Conservation (phyloP, 805 yeast genomes). For the Groenewaldozyma tartarivorans region DNA sequence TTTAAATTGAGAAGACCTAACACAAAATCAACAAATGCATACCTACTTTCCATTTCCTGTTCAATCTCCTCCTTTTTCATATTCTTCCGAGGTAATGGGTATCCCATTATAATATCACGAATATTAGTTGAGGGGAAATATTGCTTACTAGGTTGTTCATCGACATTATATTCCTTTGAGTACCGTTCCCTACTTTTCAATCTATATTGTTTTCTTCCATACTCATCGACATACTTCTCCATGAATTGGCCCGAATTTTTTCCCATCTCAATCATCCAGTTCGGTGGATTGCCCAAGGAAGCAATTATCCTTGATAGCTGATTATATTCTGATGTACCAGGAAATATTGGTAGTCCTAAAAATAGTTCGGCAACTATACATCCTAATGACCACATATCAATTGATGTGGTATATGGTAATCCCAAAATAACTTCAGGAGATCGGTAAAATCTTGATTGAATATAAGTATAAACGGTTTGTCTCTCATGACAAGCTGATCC, state of each 20-base stretch:
- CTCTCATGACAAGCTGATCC: conserved; percentile 92
- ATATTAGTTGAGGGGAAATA: conserved; percentile 63
- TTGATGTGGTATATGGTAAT: conserved; percentile 81
- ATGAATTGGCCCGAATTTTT: conserved; percentile 67
- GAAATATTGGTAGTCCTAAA: conserved; percentile 85
- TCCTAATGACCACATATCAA: conserved; percentile 97
- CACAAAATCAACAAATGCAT: conserved; percentile 66
- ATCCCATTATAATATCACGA: conserved; percentile 66
- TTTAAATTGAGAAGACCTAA: conserved; percentile 69
- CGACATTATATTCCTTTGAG: conserved; percentile 31
- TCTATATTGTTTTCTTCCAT: conserved; percentile 28
- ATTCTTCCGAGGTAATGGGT: conserved; percentile 37
- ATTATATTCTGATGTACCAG: conserved; percentile 90
- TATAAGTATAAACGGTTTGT: conserved; percentile 81
- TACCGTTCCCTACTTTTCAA: conserved; percentile 46
- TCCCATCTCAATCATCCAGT: conserved; percentile 97
- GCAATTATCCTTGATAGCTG: conserved; percentile 75
- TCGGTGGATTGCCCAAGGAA: conserved; percentile 77
- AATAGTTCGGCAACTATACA: conserved; percentile 87
- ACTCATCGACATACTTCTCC: conserved; percentile 34
- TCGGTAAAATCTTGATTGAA: conserved; percentile 86
- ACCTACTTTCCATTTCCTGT: conserved; percentile 64
- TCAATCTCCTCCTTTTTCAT: conserved; percentile 40
- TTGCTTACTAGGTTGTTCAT: conserved; percentile 74
- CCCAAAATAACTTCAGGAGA: conserved; percentile 94